These are phyloP conservation scores for Cyberlindnera veronae DNA, from an alignment of 805 yeast species.

Conservation along the genomic window DNA sequence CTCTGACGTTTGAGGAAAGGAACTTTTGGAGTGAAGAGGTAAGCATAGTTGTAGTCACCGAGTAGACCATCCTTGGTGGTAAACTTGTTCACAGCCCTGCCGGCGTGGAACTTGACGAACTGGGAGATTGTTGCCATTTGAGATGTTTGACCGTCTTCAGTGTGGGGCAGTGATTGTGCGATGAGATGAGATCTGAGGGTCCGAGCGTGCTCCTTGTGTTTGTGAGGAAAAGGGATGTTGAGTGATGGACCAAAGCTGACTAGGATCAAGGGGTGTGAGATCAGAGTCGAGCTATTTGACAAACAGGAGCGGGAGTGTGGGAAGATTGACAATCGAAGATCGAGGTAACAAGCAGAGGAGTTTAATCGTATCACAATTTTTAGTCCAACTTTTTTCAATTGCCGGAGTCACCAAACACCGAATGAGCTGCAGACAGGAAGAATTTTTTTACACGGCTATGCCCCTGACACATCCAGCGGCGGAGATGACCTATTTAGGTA, in stretches of 20 bases:
- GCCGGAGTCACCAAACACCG: no score
- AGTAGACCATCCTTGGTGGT: constrained; percentile 77
- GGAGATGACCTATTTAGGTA: neutral
- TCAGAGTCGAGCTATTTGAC: constrained; percentile 1
- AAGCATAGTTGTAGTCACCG: constrained; percentile 84
- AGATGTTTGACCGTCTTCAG: no score
- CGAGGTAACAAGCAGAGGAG: neutral
- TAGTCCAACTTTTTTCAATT: neutral
- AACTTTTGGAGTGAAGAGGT: constrained; percentile 73
- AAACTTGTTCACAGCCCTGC: constrained; percentile 14
- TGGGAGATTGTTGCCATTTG: no score
- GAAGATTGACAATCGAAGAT: no score
- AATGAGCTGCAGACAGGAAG: neutral
- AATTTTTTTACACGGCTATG: neutral
- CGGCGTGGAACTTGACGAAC: neutral
- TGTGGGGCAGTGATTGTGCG: neutral
- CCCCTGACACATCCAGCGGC: neutral
- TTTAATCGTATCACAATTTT: neutral
- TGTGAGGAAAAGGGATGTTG: constrained; percentile 3
- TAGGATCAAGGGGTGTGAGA: neutral
- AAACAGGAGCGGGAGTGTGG: neutral
- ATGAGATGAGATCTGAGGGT: neutral
- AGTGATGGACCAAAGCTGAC: constrained; percentile 2
- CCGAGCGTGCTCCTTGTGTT: neutral
- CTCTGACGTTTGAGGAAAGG: constrained; percentile 55